These are phyloP conservation scores for Leptoxyphium fumago DNA, from an alignment of 2,329 filamentous ascomycete species.

Conservation along the genomic window DNA sequence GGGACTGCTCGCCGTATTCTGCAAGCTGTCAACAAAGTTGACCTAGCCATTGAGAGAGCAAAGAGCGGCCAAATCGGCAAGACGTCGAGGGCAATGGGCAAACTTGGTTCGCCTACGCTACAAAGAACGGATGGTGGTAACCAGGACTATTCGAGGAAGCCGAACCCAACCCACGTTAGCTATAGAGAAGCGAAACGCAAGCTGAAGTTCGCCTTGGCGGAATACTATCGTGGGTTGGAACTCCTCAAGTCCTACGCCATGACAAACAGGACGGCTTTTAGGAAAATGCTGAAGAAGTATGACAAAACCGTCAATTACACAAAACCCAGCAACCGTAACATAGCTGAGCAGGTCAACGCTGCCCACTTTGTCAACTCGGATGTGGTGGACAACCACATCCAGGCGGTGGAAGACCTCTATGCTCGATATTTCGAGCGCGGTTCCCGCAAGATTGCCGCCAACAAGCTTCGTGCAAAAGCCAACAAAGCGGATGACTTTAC, in stretches of 20 bases:
- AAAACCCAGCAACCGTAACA: conserved; percentile 62
- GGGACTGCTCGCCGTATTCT: neutral
- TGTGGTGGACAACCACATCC: conserved; percentile 64
- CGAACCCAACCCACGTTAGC: conserved; percentile 43
- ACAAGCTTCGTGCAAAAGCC: conserved; percentile 65
- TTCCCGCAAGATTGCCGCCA: conserved; percentile 79
- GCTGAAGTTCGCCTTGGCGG: conserved; percentile 77
- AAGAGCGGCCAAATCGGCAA: conserved; percentile 37
- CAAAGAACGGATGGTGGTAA: conserved; percentile 8
- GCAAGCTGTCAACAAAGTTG: neutral
- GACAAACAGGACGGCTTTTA: conserved; percentile 82
- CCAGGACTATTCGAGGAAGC: conserved; percentile 27
- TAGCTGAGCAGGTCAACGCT: conserved; percentile 81
- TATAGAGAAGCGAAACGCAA: conserved; percentile 84
- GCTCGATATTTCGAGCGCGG: conserved; percentile 87
- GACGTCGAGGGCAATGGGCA: conserved; percentile 34
- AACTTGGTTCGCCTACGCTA: conserved; percentile 24
- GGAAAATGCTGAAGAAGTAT: conserved; percentile 98
- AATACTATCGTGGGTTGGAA: conserved; percentile 85
- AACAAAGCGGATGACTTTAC: conserved; percentile 45
- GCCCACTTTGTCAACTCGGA: conserved; percentile 88
- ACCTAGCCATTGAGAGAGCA: conserved; percentile 15
- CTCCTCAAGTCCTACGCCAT: conserved; percentile 82
- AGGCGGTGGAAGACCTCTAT: conserved; percentile 77
- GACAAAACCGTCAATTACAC: conserved; percentile 71